Base-by-base conservation (phyloP, 2,329 filamentous ascomycete species). In the Ophiostoma triangulosporum region DNA sequence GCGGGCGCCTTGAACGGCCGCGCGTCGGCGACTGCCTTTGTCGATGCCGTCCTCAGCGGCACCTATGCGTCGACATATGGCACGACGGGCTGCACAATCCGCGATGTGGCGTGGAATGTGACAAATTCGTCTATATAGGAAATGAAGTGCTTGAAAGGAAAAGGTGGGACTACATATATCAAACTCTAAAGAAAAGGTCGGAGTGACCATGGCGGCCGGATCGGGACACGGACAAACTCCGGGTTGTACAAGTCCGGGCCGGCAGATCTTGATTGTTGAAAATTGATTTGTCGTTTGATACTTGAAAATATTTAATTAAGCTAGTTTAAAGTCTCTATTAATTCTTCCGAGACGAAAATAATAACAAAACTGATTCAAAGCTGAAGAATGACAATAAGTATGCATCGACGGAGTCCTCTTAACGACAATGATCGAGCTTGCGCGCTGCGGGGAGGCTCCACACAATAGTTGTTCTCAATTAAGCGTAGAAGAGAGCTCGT, bases 1-100 rank as follows among this genome's bases (percentile, higher is more conserved):
- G 60, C 64, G n/a, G 64, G 70, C 57, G 45, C 56, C 15, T 14
- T 52, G 24, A 62, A 62, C 45, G 63, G 63, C 35, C 51, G 54
- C 4, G 46, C 56, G 9, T 54, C 59, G 15, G 62, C 62, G 11
- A 55, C 59, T 24, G 57, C 56, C 2, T 65, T 58, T 55, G 45
- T 65, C 24, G 50, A 58, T 15, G 50, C 53, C 17, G 48, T 61
- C 31, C 49, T 62, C 14, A 52, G 48, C 38, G 61, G 59, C 26
- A 52, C 46, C 3, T 58, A 56, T 32, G 48, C 57, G 1, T 11
- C 8, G 11, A 33, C 22, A 3, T 56, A 58, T 32, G 48, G n/a
- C 20, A 49, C 56, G 4, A 33, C 36, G 1, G 59, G 58, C 15
- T 60, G 59, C 52, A 48, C 45, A 1, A 50, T 56, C 4, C 53